Percentiles rank a stretch among this genome's conserved stretches.
phyloP scores from a whole-genome alignment of 202 grass and related monocot species.

The Musa balbisiana region DNA sequence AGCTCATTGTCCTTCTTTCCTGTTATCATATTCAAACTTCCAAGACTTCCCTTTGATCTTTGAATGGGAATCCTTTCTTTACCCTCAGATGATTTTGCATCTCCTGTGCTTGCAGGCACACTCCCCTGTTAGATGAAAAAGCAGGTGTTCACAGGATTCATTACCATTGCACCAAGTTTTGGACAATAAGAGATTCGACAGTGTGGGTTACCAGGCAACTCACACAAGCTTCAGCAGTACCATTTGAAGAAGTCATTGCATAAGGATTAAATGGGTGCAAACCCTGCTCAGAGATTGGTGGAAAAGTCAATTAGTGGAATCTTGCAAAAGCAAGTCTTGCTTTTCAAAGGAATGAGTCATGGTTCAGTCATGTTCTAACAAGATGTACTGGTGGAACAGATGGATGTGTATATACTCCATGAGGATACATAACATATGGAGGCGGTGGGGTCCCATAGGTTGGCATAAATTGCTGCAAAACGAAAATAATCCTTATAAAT shows the following conservation, averaged over 20 bases:
- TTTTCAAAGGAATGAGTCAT: background rate
- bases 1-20: constrained; percentile 35
- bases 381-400: constrained; percentile 32
- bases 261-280: constrained; percentile 30
- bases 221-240: constrained; percentile 31
- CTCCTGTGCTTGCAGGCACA: constrained; percentile 25
- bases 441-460: constrained; percentile 36
- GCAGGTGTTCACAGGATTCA: background rate
- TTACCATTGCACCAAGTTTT: background rate
- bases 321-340: background rate
- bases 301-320: background rate
- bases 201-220: constrained; percentile 4
- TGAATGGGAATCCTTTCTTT: constrained; percentile 8
- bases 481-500: constrained; percentile 1
- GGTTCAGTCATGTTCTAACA: background rate
- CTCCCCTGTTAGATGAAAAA: constrained; percentile 14
- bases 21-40: constrained; percentile 28
- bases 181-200: background rate
- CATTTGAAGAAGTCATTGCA: constrained; percentile 27
- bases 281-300: constrained; percentile 25
- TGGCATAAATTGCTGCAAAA: constrained; percentile 36
- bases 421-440: constrained; percentile 45
- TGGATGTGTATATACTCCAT: constrained; percentile 37
- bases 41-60: constrained; percentile 21
- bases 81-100: constrained; percentile 30